phyloP scores from a whole-genome alignment of 768 basidiomycete species.

The Boletellus emodensis region DNA sequence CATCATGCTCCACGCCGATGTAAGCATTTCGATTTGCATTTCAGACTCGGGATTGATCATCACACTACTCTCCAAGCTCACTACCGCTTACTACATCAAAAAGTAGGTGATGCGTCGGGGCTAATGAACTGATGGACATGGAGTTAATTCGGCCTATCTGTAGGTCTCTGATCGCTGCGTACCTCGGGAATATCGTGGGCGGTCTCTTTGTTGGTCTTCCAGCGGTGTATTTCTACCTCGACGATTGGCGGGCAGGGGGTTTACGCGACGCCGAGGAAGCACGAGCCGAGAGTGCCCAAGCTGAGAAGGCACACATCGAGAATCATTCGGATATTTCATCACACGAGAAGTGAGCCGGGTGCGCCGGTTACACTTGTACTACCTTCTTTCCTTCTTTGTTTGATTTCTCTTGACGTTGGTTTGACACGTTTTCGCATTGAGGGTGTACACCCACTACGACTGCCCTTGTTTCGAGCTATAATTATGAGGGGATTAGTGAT shows the following conservation, averaged over 20 bases:
- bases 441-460: not conserved
- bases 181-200: slow-evolving; percentile 65
- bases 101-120: slow-evolving; percentile 43
- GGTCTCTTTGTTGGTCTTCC: slow-evolving; percentile 62
- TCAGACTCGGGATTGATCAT: slow-evolving; percentile 1
- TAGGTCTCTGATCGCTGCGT: slow-evolving; percentile 61
- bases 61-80: slow-evolving; percentile 15
- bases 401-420: too few relatives aligned
- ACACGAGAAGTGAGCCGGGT: not conserved
- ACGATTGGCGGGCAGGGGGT: slow-evolving; percentile 42
- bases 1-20: slow-evolving; percentile 66
- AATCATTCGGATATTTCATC: slow-evolving; percentile 12
- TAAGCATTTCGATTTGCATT: slow-evolving; percentile 32
- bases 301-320: slow-evolving; percentile 35
- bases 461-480: not conserved
- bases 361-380: not conserved
- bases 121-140: not conserved
- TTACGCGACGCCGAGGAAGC: slow-evolving; percentile 41
- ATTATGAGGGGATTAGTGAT: not conserved
- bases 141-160: not conserved
- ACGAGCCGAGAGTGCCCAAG: slow-evolving; percentile 2
- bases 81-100: slow-evolving; percentile 52
- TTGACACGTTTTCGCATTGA: not conserved
- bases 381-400: not conserved
- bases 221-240: slow-evolving; percentile 59